Evolutionary conservation across 257 asterid species (phyloP).

Genomic region (Gynochthodes officinalis): DNA sequence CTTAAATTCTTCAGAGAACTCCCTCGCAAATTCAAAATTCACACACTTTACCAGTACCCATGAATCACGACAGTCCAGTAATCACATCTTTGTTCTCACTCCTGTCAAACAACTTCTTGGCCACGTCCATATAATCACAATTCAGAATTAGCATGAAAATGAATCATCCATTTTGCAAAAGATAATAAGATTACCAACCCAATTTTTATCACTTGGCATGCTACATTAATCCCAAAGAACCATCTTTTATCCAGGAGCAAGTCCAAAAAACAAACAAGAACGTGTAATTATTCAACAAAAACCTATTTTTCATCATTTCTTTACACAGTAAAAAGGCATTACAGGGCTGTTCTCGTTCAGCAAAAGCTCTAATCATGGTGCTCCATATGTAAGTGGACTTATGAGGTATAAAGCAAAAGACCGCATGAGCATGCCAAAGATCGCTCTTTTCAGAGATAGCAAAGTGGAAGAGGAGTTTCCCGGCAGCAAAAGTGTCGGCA

Average conservation of each 20-base stretch:
- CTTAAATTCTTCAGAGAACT: slow-evolving; percentile 56
- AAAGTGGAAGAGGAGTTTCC: slow-evolving; percentile 31
- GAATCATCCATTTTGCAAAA: slow-evolving; percentile 57
- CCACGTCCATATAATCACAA: slow-evolving; percentile 26
- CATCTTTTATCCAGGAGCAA: slow-evolving; percentile 33
- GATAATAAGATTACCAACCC: slow-evolving; percentile 56
- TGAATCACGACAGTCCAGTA: slow-evolving; percentile 51
- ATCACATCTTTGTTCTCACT: slow-evolving; percentile 35
- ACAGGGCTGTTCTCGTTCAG: slow-evolving; percentile 31
- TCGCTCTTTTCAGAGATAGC: slow-evolving; percentile 13
- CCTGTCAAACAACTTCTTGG: slow-evolving; percentile 41
- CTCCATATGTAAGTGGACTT: slow-evolving; percentile 38
- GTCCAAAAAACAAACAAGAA: slow-evolving; percentile 50
- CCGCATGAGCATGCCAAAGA: slow-evolving; percentile 23
- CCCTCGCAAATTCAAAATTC: slow-evolving; percentile 26
- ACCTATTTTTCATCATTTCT: slow-evolving; percentile 35
- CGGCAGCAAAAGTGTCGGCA: slow-evolving; percentile 29
- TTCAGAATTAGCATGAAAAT: slow-evolving; percentile 41
- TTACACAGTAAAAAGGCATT: slow-evolving; percentile 34
- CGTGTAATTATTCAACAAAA: slow-evolving; percentile 45
- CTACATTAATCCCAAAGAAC: slow-evolving; percentile 32
- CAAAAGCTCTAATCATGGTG: slow-evolving; percentile 38
- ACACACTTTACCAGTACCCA: slow-evolving; percentile 43
- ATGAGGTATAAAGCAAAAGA: slow-evolving; percentile 27
- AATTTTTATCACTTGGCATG: slow-evolving; percentile 41